Conservation (phyloP, 2,329 filamentous ascomycete species). For the Claviceps cyperi region DNA sequence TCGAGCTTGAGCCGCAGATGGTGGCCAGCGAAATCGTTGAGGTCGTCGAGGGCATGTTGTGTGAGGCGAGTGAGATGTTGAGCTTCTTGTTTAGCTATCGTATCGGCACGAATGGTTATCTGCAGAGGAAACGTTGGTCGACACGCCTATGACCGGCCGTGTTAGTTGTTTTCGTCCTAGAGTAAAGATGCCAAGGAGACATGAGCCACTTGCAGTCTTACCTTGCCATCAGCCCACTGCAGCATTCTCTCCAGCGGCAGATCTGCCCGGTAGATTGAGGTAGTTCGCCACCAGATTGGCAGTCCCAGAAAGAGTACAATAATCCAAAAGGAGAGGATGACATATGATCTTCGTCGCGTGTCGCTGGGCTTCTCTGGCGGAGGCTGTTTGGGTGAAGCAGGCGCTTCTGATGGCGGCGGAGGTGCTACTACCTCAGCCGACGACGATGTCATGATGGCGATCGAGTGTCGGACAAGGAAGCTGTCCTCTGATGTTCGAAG, state of each 20-base stretch:
- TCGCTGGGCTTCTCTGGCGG: constrained; percentile 64
- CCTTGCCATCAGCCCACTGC: constrained; percentile 82
- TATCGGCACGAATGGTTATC: constrained; percentile 60
- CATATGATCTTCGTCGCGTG: constrained; percentile 52
- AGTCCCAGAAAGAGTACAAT: constrained; percentile 72
- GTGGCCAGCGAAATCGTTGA: constrained; percentile 75
- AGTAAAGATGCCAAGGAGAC: neutral
- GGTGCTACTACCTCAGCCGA: constrained; percentile 8
- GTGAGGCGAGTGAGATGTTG: constrained; percentile 64
- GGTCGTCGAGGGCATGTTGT: constrained; percentile 72
- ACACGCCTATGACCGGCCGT: constrained; percentile 49
- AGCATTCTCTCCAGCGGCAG: constrained; percentile 76
- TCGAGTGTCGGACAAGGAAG: neutral
- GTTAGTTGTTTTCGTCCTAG: neutral
- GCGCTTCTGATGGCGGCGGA: constrained; percentile 4
- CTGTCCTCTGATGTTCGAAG: neutral
- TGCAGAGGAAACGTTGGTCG: constrained; percentile 76
- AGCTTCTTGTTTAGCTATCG: constrained; percentile 51
- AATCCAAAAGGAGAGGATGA: constrained; percentile 83
- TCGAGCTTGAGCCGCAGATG: constrained; percentile 45
- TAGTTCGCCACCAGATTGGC: constrained; percentile 93
- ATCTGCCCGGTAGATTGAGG: constrained; percentile 74
- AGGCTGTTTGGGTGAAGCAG: constrained; percentile 27
- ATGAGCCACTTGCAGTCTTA: constrained; percentile 22
- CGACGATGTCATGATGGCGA: constrained; percentile 6